These are phyloP conservation scores for Diaporthe helianthi DNA, from an alignment of 2,329 filamentous ascomycete genomes.

Conservation along the genomic window DNA sequence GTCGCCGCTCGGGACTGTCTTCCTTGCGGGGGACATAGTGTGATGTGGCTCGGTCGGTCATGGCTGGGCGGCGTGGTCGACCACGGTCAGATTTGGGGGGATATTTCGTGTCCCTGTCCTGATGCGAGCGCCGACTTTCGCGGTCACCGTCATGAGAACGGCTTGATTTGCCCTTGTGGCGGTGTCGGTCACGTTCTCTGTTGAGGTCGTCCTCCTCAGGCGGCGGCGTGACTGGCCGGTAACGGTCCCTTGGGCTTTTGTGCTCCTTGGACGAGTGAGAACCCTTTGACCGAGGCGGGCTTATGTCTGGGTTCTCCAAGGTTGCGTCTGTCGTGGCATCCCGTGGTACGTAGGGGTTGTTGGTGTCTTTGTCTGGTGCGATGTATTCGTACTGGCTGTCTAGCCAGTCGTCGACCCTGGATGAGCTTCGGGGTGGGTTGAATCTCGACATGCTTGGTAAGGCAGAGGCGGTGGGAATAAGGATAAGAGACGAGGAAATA, in stretches of 20 bases:
- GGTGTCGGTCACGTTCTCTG: constrained; percentile 14
- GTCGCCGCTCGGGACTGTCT: constrained; percentile 16
- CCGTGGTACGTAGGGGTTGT: constrained; percentile 22
- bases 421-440: constrained; percentile 7
- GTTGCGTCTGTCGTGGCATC: constrained; percentile 2
- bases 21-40: constrained; percentile 23
- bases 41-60: constrained; percentile 24
- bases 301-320: constrained; percentile 13
- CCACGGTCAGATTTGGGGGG: constrained; percentile 30
- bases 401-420: constrained; percentile 33
- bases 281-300: neutral
- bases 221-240: constrained; percentile 27
- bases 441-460: constrained; percentile 20
- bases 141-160: neutral
- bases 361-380: constrained; percentile 22
- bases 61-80: constrained; percentile 27
- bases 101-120: constrained; percentile 28
- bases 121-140: constrained; percentile 11
- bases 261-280: neutral
- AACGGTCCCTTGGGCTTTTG: neutral
- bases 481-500: neutral
- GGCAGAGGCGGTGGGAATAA: neutral
- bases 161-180: constrained; percentile 5
- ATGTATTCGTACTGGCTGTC: constrained; percentile 34
- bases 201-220: constrained; percentile 29